Evolutionary conservation across 2,329 filamentous ascomycete genomes (phyloP), one percentile per base, ranked within the genome.

Genomic region (Zarea fungicola): DNA sequence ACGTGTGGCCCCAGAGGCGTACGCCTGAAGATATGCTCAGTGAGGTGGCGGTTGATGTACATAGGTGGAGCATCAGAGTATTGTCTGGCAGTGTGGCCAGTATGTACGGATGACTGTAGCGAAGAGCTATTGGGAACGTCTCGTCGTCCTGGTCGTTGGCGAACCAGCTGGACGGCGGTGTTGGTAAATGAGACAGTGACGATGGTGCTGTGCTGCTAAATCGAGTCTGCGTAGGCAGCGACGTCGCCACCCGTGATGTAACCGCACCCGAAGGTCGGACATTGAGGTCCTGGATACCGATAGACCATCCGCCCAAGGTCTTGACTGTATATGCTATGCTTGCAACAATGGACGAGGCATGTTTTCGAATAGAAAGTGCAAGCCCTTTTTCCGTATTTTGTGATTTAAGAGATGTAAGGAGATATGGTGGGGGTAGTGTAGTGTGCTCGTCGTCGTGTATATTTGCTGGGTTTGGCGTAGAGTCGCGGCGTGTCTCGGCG

Each of bases 1-100:
- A 95, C 0, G 91, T 96, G 62, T 96, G 91, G 7, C 91, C 91
- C 87, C 89, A 96, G 6, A 96, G 78, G 23, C 89, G 78, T 54
- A 83, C 84, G 1, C 87, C 88, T 0, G 81, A 70, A 31, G 86
- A 85, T 48, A 96, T 83, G 1, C 78, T 80, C 2, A 96, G 73
- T 0, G 74, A 69, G 0, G 80, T 75, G 1, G 80, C 69, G 4
- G 79, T 88, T 0, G 89, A 92, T 4, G 81, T 89, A 57, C 92
- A 88, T 26, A 95, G 75, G 60, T 93, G 87, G 28, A 95, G 73
- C 2, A 89, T 84, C 22, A 96, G 72, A 0, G 91, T 96, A 61
- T 96, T 96, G 65, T 96, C 90, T 0, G 86, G 82, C 55, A 95
- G 81, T 0, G 88, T 87, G 3, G 85, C 85, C 9, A 96, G 77